These are phyloP conservation scores for Fraxinus angustifolia DNA, from an alignment of 305 asterid species.

Conservation along the genomic window DNA sequence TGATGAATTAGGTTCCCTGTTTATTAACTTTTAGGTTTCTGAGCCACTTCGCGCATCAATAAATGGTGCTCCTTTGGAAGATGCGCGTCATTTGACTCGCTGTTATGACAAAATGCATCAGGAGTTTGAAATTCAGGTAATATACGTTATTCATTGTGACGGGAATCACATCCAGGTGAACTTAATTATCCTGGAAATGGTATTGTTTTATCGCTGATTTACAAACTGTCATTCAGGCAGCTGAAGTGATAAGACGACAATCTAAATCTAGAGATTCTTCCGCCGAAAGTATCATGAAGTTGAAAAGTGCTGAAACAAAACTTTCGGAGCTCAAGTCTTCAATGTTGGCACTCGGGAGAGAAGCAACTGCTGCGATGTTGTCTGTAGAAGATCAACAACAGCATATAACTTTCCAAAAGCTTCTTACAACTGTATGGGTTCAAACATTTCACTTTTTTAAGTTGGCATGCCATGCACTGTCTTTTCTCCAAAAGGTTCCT, in stretches of 20 bases:
- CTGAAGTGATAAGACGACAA: slow-evolving; percentile 82
- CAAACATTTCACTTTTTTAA: slow-evolving; percentile 2
- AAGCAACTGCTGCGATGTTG: slow-evolving; percentile 83
- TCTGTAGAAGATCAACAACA: slow-evolving; percentile 87
- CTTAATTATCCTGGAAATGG: background rate
- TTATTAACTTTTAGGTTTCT: slow-evolving; percentile 48
- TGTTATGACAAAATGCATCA: slow-evolving; percentile 78
- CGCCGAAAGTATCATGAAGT: slow-evolving; percentile 60
- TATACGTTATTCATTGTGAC: background rate
- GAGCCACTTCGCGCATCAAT: slow-evolving; percentile 69
- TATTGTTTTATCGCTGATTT: slow-evolving; percentile 12
- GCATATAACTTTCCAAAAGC: slow-evolving; percentile 67
- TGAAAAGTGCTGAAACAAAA: slow-evolving; percentile 67
- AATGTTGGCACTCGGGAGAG: slow-evolving; percentile 75
- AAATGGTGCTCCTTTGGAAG: slow-evolving; percentile 87
- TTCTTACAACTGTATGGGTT: slow-evolving; percentile 58
- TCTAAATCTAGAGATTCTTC: slow-evolving; percentile 79
- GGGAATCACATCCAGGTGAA: background rate
- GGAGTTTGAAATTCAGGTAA: slow-evolving; percentile 83
- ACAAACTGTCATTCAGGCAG: slow-evolving; percentile 47
- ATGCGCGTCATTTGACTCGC: slow-evolving; percentile 90
- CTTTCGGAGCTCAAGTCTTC: slow-evolving; percentile 71
- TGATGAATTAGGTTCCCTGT: background rate
- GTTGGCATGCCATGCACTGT: background rate
- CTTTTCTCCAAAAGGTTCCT: background rate